Base-by-base conservation (phyloP, 306 rosid genomes). In the Psophocarpus tetragonolobus region DNA sequence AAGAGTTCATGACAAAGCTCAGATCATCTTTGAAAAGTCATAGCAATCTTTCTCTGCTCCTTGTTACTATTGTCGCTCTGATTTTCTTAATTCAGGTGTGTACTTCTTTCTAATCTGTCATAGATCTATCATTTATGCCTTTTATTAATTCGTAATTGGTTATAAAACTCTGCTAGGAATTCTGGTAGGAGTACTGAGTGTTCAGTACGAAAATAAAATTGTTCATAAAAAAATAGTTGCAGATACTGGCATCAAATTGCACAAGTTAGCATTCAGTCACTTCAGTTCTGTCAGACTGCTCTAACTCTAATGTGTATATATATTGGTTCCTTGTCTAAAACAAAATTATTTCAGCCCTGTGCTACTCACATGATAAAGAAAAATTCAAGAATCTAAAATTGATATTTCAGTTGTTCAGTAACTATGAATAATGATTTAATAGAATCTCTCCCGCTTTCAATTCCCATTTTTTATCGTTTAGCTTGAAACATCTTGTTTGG, bases 81-180 rank as follows among this genome's bases (percentile, higher is more conserved):
- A 87, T 96, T 83, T 89, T 96, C 87, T 75, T 92, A 80, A 96
- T 92, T 96, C 99, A 96, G 98, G 99, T 91, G 81, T 41, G 82
- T 60, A 44, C 77, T 66, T 23, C 26, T n/a, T n/a, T n/a, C n/a
- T n/a, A n/a, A n/a, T n/a, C n/a, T n/a, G n/a, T n/a, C n/a, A n/a
- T n/a, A n/a, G n/a, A n/a, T n/a, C n/a, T n/a, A n/a, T n/a, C n/a
- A n/a, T 56, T 42, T 73, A 15, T 33, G n/a, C 47, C 38, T 48
- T 80, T 50, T 36, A 29, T 58, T 60, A 14, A 27, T 60, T 58
- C 50, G n/a, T 82, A 14, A 63, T 61, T 48, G 15, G 62, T 35
- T 35, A 23, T 74, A 39, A 41, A 39, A 17, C n/a, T 62, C 12
- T 53, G 38, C 45, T 10, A 10, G 36, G 64, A 51, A 30, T 58